Conservation (phyloP, 371 early-diverging fungal species). For the Parasitella parasitica region DNA sequence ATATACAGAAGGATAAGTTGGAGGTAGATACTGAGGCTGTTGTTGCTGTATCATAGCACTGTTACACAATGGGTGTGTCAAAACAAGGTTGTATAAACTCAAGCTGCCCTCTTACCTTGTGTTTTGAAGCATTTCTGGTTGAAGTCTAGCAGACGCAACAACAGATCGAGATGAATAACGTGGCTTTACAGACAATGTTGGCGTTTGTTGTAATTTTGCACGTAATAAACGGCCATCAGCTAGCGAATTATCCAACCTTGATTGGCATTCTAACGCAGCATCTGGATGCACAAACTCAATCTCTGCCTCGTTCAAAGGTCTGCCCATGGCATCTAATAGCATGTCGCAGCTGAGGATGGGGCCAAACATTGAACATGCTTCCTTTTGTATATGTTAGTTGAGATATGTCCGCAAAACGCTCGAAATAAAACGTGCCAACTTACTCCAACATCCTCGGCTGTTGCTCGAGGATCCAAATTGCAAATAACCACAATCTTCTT, state of each 20-base stretch:
- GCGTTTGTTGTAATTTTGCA: constrained; percentile 25
- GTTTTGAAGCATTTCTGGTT: background rate
- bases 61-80: no score
- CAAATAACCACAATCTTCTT: constrained; percentile 46
- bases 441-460: constrained; percentile 62
- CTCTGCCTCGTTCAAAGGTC: constrained; percentile 48
- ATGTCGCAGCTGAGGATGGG: constrained; percentile 41
- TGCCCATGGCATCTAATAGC: constrained; percentile 36
- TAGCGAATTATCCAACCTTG: constrained; percentile 42
- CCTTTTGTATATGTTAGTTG: no score
- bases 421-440: no score
- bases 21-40: background rate
- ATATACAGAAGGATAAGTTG: background rate
- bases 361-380: constrained; percentile 42
- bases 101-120: constrained; percentile 5
- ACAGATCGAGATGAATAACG: constrained; percentile 27
- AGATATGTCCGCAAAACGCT: no score
- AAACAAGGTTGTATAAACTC: no score
- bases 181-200: constrained; percentile 17
- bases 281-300: constrained; percentile 39
- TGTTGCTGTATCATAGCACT: background rate
- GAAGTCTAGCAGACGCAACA: constrained; percentile 10
- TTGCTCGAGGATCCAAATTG: constrained; percentile 58
- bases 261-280: constrained; percentile 41
- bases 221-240: constrained; percentile 47